Conservation (phyloP, 2,329 filamentous ascomycete genomes). For the Rutstroemia sydowiana region DNA sequence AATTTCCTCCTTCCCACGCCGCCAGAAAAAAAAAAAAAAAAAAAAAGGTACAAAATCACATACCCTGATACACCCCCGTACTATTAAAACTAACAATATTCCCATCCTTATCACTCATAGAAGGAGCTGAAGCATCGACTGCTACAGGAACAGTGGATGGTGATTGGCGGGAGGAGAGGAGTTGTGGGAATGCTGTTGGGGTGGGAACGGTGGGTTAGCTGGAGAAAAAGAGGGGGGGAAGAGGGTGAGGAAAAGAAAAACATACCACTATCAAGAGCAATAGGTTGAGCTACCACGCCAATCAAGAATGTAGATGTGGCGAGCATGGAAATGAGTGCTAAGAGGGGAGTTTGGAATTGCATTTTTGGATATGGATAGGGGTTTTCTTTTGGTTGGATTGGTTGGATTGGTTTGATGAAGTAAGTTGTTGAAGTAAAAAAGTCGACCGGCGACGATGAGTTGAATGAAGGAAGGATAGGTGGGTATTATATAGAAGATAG, state of each 20-base stretch:
- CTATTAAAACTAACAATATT: conserved; percentile 22
- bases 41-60: background rate
- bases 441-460: too few relatives aligned
- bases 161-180: background rate
- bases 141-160: conserved; percentile 8
- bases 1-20: background rate
- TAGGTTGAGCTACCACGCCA: conserved; percentile 20
- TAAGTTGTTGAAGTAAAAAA: too few relatives aligned
- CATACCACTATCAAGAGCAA: conserved; percentile 4
- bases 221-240: background rate
- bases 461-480: too few relatives aligned
- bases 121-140: conserved; percentile 16
- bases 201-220: background rate
- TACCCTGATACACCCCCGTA: conserved; percentile 15
- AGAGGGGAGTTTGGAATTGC: conserved; percentile 27
- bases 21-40: too few relatives aligned
- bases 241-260: background rate
- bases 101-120: conserved; percentile 23
- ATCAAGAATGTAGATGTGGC: conserved; percentile 12
- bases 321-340: conserved; percentile 24
- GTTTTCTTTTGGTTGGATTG: background rate
- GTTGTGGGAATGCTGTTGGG: background rate
- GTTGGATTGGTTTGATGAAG: too few relatives aligned
- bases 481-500: background rate
- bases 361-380: conserved; percentile 11